Evolutionary conservation across 2,329 filamentous ascomycete genomes (phyloP).

Genomic region (Fusarium acutatum): DNA sequence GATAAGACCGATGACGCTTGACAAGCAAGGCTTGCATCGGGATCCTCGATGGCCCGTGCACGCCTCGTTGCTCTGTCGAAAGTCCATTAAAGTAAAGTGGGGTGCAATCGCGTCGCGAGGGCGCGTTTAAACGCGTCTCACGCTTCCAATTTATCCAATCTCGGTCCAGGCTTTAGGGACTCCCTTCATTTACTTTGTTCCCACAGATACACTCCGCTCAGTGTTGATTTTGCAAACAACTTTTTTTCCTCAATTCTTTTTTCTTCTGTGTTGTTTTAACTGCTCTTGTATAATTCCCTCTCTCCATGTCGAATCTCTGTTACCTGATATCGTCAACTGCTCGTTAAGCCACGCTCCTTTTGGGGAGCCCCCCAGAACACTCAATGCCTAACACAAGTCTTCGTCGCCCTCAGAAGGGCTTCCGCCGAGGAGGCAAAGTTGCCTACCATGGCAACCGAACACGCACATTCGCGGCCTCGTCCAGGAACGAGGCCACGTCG

Average conservation of each 20-base stretch:
- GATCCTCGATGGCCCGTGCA: conserved; percentile 34
- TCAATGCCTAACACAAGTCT: conserved; percentile 68
- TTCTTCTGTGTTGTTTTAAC: not conserved
- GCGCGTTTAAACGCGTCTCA: conserved; percentile 48
- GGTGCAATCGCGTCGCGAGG: conserved; percentile 40
- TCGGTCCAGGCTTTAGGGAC: conserved; percentile 37
- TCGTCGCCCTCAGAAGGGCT: conserved; percentile 70
- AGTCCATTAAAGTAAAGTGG: conserved; percentile 47
- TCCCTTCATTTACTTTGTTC: conserved; percentile 30
- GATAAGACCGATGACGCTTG: conserved; percentile 40
- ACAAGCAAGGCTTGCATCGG: conserved; percentile 30
- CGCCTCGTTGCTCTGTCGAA: conserved; percentile 21
- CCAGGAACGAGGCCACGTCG: conserved; percentile 84
- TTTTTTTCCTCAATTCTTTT: conserved; percentile 15
- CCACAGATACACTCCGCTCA: conserved; percentile 34
- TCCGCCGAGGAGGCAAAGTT: conserved; percentile 73
- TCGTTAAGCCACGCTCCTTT: conserved; percentile 32
- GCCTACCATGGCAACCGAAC: conserved; percentile 75
- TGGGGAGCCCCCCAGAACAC: conserved; percentile 19
- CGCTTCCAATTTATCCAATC: conserved; percentile 37
- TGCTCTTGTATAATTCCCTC: not conserved
- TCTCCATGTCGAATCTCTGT: conserved; percentile 27
- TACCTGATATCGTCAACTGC: conserved; percentile 18
- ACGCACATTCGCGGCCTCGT: conserved; percentile 82
- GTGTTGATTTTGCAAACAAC: conserved; percentile 34